These are phyloP conservation scores for Martiniozyma asiatica DNA, from an alignment of 1,139 yeast genomes.

Conservation along the genomic window DNA sequence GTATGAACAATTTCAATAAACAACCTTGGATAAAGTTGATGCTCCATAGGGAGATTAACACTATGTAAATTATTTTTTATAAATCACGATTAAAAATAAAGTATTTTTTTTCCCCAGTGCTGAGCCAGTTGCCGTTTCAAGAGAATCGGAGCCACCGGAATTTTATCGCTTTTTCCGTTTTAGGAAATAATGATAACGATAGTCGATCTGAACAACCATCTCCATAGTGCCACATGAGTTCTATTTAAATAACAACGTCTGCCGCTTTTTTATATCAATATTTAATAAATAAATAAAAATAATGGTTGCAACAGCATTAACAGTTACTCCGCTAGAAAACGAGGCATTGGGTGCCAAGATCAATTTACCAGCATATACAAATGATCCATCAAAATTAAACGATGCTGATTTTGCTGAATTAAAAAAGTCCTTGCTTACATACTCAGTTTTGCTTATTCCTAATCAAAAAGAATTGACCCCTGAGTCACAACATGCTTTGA, in stretches of 20 bases:
- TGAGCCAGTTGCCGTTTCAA: too few relatives aligned
- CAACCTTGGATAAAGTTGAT: constrained; percentile 60
- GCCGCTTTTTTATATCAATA: too few relatives aligned
- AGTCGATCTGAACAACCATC: too few relatives aligned
- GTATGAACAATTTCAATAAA: constrained; percentile 36
- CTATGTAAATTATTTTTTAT: not conserved
- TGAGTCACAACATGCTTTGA: constrained; percentile 59
- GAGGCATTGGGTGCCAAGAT: constrained; percentile 60
- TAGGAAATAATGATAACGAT: too few relatives aligned
- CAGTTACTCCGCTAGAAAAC: constrained; percentile 36
- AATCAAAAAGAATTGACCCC: constrained; percentile 56
- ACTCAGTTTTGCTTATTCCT: constrained; percentile 66
- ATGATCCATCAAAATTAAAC: constrained; percentile 61
- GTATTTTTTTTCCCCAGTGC: too few relatives aligned
- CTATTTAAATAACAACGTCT: too few relatives aligned
- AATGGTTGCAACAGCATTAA: constrained; percentile 6
- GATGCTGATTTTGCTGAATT: constrained; percentile 54
- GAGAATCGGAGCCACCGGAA: too few relatives aligned
- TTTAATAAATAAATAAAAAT: too few relatives aligned
- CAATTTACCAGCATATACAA: constrained; percentile 50
- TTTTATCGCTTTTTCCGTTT: too few relatives aligned
- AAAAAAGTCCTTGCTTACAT: constrained; percentile 49
- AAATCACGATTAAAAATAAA: too few relatives aligned
- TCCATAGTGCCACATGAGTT: too few relatives aligned
- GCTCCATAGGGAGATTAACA: constrained; percentile 8